Evolutionary conservation across 305 asterid genomes (phyloP), one percentile per base, ranked within the genome.

Genomic region (Rubia occidens): DNA sequence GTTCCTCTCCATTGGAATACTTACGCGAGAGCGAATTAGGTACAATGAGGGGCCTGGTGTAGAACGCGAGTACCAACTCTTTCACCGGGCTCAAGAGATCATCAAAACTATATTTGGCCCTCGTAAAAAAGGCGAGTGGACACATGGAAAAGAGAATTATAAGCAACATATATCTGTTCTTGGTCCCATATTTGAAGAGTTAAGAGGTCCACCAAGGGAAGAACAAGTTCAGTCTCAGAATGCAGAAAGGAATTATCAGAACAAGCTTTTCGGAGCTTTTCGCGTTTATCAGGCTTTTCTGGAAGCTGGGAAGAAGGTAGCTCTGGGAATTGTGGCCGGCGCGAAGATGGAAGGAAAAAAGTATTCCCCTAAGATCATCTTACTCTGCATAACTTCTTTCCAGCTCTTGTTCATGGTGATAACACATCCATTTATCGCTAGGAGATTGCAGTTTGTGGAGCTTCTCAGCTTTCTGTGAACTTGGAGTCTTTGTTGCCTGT

Each of bases 61-160:
- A 65, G 95, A 62, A 61, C 96, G 88, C 10, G 80, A 79, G 74
- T 61, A 69, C 18, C 11, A 6, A 21, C 11, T n/a, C 62, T 85
- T 82, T 68, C 95, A 88, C 74, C 91, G 97, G 96, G 87, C 87
- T 71, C 91, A 91, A 67, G 97, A 90, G 73, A 74, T 94, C 6
- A 70, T 94, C 53, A 86, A 96, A 51, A 91, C 84, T 7, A 87
- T 95, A 32, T 74, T 94, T 56, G 97, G 99, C 70, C 99, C 95
- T 0, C 97, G 97, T 11, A 94, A 94, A 78, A 74, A 94, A 82
- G 99, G 99, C 76, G 95, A 85, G 45, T 94, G 99, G 99, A 84
- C 93, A 63, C 88, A 95, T 95, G 87, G 81, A 62, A 86, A 82
- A 76, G 72, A 79, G 13, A 78, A 17, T 5, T 53, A 53, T n/a